Evolutionary conservation across 2,329 filamentous ascomycete genomes (phyloP), one percentile per base, ranked within the genome.

Genomic region (Penicillium rolfsii): DNA sequence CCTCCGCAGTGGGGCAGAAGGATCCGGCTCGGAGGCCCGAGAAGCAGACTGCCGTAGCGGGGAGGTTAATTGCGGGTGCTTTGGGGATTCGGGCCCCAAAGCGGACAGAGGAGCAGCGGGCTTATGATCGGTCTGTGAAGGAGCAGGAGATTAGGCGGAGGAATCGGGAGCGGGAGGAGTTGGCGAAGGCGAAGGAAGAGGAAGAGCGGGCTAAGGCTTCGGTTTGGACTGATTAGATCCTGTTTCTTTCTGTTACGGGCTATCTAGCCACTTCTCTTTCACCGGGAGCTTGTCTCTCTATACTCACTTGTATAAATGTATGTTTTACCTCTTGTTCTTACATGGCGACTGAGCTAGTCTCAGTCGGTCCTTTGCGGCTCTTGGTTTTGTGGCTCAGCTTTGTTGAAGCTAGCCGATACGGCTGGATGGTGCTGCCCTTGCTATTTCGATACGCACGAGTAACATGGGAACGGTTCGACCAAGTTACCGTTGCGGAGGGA

Each of bases 31-130:
- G 71, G 14, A 81, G 91, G 41, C 94, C 93, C 0, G 93, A 97
- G 78, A 99, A 97, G 82, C 96, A 93, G 64, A 96, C 96, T 63
- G 91, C 93, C 0, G 92, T 96, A 41, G 95, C 95, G 5, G 86
- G 90, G 63, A 84, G 95, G 61, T 84, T 99, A 85, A 98, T 99
- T 74, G 93, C 92, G 0, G 91, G 90, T 3, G 93, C 91, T 0
- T 80, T 98, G 66, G 95, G 95, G 0, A 85, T 97, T 57, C 87
- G 88, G 71, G 87, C 89, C 36, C 91, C 92, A 35, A 89, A 87
- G 80, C 85, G 89, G 75, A 97, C 92, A 1, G 92, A 96, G 64
- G 93, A 97, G 79, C 91, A 97, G 82, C 85, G 84, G 69, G 91
- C 91, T 57, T 98, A 95, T 74, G 93, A 98, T 71, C 86, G 84